Evolutionary conservation across 108 stramenopile genomes (phyloP).

Genomic region (Bacterosira constricta): DNA sequence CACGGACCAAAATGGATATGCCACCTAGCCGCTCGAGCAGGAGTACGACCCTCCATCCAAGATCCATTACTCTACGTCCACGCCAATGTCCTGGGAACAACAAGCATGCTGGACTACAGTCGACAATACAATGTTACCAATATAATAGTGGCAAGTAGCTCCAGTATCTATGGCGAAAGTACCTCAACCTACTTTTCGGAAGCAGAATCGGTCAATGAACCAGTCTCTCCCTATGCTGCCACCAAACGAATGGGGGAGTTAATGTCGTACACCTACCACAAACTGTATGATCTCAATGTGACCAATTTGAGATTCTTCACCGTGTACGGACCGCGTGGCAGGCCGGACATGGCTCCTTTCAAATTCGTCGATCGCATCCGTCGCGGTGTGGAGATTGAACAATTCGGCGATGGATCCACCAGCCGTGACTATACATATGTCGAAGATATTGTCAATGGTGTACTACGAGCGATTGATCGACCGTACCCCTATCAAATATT

Average conservation of each 20-base stretch:
- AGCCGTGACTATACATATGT: constrained; percentile 95
- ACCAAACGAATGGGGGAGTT: constrained; percentile 93
- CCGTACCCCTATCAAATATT: constrained; percentile 88
- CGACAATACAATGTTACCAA: constrained; percentile 70
- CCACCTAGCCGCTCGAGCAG: constrained; percentile 93
- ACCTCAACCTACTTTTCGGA: constrained; percentile 86
- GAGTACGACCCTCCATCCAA: constrained; percentile 90
- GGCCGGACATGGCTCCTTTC: constrained; percentile 94
- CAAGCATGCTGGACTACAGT: constrained; percentile 78
- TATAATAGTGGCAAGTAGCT: constrained; percentile 91
- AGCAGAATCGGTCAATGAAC: constrained; percentile 84
- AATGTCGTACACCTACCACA: constrained; percentile 90
- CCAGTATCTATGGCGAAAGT: constrained; percentile 91
- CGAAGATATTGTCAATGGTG: constrained; percentile 91
- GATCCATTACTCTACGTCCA: constrained; percentile 95
- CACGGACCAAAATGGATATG: constrained; percentile 80
- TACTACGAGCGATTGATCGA: constrained; percentile 84
- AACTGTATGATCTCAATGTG: constrained; percentile 85
- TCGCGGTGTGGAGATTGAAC: constrained; percentile 66
- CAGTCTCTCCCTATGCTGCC: constrained; percentile 91
- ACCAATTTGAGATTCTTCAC: constrained; percentile 95
- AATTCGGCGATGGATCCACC: constrained; percentile 90
- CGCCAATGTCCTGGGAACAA: constrained; percentile 88
- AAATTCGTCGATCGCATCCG: constrained; percentile 76
- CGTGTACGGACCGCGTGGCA: constrained; percentile 83